Percentiles rank a stretch among this genome's conserved stretches.
These are phyloP conservation scores for Mortierella claussenii DNA, from an alignment of 192 early-diverging fungal species.

Conservation along the genomic window DNA sequence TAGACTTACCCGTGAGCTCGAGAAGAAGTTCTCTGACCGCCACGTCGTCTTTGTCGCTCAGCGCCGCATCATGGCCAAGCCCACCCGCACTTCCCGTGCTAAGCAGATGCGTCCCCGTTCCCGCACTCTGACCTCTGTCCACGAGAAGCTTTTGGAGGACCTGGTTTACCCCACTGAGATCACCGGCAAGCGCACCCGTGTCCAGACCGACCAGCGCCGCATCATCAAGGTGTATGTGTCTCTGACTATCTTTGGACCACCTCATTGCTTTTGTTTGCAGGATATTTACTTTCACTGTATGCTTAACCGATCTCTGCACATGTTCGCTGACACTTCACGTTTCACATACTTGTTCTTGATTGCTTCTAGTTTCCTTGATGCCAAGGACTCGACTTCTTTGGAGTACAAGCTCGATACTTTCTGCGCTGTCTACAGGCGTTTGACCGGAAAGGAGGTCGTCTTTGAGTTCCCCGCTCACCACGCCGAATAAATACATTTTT, in stretches of 20 bases:
- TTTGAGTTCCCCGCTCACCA: slow-evolving; percentile 91
- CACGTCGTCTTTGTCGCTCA: slow-evolving; percentile 94
- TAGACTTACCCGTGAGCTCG: slow-evolving; percentile 96
- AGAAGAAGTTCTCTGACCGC: slow-evolving; percentile 99
- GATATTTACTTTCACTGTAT: not conserved
- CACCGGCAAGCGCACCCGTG: slow-evolving; percentile 97
- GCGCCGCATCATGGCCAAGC: slow-evolving; percentile 96
- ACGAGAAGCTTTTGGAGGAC: slow-evolving; percentile 97
- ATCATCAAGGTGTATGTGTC: slow-evolving; percentile 88
- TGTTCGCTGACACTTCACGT: too few relatives aligned
- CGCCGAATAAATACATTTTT: slow-evolving; percentile 53
- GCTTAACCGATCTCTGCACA: too few relatives aligned
- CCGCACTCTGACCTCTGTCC: slow-evolving; percentile 95
- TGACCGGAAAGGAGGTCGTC: slow-evolving; percentile 98
- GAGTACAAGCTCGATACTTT: slow-evolving; percentile 99
- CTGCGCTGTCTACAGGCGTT: slow-evolving; percentile 92
- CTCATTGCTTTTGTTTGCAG: not conserved
- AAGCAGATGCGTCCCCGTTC: slow-evolving; percentile 95
- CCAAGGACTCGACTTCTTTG: slow-evolving; percentile 96
- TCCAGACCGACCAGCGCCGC: slow-evolving; percentile 94
- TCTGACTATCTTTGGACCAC: slow-evolving; percentile 5
- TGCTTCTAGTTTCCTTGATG: slow-evolving; percentile 92
- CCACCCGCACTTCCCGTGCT: slow-evolving; percentile 86
- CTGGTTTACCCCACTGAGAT: slow-evolving; percentile 99
- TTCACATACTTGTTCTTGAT: too few relatives aligned